Base-by-base conservation (phyloP, 2,329 filamentous ascomycete species). In the Venturia effusa region DNA sequence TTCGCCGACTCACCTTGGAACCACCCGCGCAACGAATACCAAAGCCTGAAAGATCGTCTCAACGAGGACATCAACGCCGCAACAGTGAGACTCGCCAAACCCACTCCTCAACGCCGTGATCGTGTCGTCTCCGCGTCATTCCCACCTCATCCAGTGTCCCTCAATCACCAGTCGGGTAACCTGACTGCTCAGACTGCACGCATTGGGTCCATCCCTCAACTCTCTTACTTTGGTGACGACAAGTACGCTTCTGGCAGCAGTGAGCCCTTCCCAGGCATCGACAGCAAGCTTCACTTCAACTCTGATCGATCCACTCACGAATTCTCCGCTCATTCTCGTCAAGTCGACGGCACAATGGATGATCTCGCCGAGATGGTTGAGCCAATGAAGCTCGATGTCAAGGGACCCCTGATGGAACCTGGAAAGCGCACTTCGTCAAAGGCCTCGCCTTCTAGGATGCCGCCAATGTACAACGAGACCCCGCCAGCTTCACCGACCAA, bases 341-440 rank as follows among this genome's bases (percentile, higher is more conserved):
- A 72, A 27, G 68, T 74, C 60, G 74, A 76, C 64, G 74, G 74
- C 40, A 72, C 74, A 10, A 72, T 74, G 72, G 74, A 76, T 57
- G 74, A 76, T 54, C 64, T 75, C 40, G 69, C 69, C 39, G 73
- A 72, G 17, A 64, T 75, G 64, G 66, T 17, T 61, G 66, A 7
- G 37, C 68, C 59, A 66, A 67, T 39, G 67, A 65, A 59, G 22
- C 34, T 24, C 41, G 63, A 70, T 15, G 27, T 30, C n/a, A 61
- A 61, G 34, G 34, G 22, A 27, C 45, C 59, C n/a, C 34, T 19
- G 19, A 32, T 30, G 41, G 37, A 61, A 13, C 37, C 37, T 15
- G 59, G 37, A 61, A 45, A 45, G 27, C 43, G 39, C 41, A 62
- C 60, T 37, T 37, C 60, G 8, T 37, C 40, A 19, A 62, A 40